Evolutionary conservation across 2,329 filamentous ascomycete genomes (phyloP).

Genomic region (Aspergillus jensenii): DNA sequence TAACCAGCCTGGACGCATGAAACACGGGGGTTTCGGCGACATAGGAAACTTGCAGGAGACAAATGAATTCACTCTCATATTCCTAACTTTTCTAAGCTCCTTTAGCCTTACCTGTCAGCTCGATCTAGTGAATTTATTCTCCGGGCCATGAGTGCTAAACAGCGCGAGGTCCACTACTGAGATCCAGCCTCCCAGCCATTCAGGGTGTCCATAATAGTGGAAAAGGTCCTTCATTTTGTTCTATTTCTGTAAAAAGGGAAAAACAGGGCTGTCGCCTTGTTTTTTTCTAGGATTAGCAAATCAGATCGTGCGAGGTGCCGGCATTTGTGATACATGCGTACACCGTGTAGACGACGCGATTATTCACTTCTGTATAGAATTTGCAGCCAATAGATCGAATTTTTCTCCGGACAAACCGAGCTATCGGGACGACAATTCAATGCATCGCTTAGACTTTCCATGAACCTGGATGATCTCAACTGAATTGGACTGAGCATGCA

Average conservation of each 20-base stretch:
- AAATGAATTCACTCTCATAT: neutral
- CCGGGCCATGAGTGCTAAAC: slow-evolving; percentile 16
- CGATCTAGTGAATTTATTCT: slow-evolving; percentile 16
- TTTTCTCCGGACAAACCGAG: slow-evolving; percentile 3
- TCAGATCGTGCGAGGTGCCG: slow-evolving; percentile 5
- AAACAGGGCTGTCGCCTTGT: neutral
- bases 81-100: neutral
- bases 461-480: neutral
- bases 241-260: slow-evolving; percentile 1
- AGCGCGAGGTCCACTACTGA: slow-evolving; percentile 14
- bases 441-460: neutral
- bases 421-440: neutral
- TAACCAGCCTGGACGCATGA: neutral
- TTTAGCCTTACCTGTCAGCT: slow-evolving; percentile 11
- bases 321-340: slow-evolving; percentile 3
- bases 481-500: slow-evolving; percentile 14
- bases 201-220: neutral
- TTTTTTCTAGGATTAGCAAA: slow-evolving; percentile 5
- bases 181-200: slow-evolving; percentile 12
- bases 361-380: slow-evolving; percentile 8
- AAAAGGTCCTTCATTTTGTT: slow-evolving; percentile 13
- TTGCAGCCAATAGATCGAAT: slow-evolving; percentile 14
- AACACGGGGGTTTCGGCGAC: neutral
- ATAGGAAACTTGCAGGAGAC: neutral
- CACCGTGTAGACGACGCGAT: neutral